phyloP scores from a whole-genome alignment of 1,284 basidiomycete genomes.

The Thelephora terrestris region DNA sequence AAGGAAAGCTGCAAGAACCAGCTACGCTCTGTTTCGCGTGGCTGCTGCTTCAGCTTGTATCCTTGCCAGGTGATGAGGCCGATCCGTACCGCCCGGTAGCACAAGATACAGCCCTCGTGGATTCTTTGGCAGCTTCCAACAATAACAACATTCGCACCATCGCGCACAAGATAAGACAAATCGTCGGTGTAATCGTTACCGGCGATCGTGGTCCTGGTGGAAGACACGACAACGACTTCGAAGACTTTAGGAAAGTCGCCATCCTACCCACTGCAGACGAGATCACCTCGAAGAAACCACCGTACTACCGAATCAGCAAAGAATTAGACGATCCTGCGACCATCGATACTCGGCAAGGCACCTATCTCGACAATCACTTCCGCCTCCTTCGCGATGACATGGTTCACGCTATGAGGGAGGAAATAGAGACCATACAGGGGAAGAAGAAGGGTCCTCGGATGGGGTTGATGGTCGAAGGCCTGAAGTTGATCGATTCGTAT shows the following conservation, averaged over 20 bases:
- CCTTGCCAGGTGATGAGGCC: conserved; percentile 26
- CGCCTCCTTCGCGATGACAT: conserved; percentile 31
- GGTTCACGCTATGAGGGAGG: conserved; percentile 48
- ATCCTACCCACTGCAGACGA: conserved; percentile 31
- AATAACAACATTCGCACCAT: conserved; percentile 23
- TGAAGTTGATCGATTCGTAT: conserved; percentile 19
- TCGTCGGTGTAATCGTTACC: conserved; percentile 20
- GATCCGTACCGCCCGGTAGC: conserved; percentile 30
- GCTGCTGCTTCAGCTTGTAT: conserved; percentile 40
- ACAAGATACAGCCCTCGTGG: conserved; percentile 22
- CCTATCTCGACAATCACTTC: conserved; percentile 31
- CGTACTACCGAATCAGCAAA: conserved; percentile 29
- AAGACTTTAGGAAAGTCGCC: conserved; percentile 23
- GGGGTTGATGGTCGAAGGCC: not conserved
- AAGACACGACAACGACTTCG: conserved; percentile 31
- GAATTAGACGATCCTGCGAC: conserved; percentile 27
- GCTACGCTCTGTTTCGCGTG: conserved; percentile 35
- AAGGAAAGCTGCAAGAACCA: conserved; percentile 24
- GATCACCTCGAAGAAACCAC: conserved; percentile 17
- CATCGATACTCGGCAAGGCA: conserved; percentile 22
- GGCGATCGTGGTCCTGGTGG: conserved; percentile 17
- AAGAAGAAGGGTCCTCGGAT: conserved; percentile 25
- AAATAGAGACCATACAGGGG: conserved; percentile 33
- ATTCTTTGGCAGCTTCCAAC: conserved; percentile 26
- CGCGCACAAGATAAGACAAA: conserved; percentile 33